A percentile compares a stretch with the other conserved stretches of the same genome.
These are phyloP conservation scores for Aspergillus neotritici DNA, from an alignment of 2,329 filamentous ascomycete species.

Conservation along the genomic window DNA sequence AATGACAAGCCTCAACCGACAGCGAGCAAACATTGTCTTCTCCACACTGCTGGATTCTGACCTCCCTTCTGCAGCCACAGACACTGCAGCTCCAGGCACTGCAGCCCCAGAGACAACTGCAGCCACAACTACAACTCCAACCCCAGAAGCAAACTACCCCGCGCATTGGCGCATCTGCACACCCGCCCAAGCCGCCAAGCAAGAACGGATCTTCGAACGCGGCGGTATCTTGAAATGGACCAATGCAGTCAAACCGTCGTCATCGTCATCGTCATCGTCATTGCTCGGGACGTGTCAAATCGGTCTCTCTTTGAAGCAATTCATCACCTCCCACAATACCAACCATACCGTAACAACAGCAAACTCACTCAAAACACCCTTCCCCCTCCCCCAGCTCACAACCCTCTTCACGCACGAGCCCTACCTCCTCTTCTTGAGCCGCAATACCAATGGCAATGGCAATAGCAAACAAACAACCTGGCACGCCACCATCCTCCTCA, in stretches of 20 bases:
- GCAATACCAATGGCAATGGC: slow-evolving; percentile 11
- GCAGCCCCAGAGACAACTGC: not conserved
- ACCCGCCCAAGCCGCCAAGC: slow-evolving; percentile 58
- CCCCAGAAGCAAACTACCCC: slow-evolving; percentile 1
- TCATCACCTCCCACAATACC: slow-evolving; percentile 18
- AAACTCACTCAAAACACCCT: slow-evolving; percentile 23
- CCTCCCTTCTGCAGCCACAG: slow-evolving; percentile 4
- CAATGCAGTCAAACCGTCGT: slow-evolving; percentile 8
- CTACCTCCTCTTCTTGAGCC: slow-evolving; percentile 59
- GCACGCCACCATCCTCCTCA: slow-evolving; percentile 57
- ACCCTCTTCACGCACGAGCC: slow-evolving; percentile 46
- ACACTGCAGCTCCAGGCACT: not conserved
- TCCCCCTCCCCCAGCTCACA: slow-evolving; percentile 47
- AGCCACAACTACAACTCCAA: not conserved
- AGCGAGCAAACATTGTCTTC: slow-evolving; percentile 76
- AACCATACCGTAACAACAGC: slow-evolving; percentile 6
- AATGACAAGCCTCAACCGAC: slow-evolving; percentile 78
- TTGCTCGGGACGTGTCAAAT: slow-evolving; percentile 53
- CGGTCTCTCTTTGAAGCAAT: slow-evolving; percentile 43
- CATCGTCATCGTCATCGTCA: too few relatives aligned
- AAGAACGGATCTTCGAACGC: slow-evolving; percentile 55
- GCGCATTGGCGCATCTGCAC: slow-evolving; percentile 37
- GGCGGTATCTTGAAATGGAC: slow-evolving; percentile 61
- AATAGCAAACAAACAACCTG: slow-evolving; percentile 17
- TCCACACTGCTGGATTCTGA: slow-evolving; percentile 47